Conservation (phyloP, 78 protist genomes). For the Isochrysis galbana region DNA sequence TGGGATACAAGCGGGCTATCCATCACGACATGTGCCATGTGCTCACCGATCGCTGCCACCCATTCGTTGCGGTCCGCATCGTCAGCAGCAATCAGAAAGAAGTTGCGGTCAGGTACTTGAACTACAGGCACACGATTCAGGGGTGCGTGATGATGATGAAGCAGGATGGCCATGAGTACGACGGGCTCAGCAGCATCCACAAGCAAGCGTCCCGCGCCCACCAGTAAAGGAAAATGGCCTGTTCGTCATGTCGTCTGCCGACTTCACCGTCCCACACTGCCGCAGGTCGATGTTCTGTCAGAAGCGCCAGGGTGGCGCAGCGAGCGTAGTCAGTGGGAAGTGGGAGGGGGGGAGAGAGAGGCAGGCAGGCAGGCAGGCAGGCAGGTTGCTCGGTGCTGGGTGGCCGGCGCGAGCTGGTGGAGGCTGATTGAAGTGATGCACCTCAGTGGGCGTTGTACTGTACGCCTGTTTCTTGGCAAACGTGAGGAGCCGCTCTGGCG, state of each 20-base stretch:
- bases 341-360: too few relatives aligned
- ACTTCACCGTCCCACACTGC: background rate
- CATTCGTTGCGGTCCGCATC: conserved; percentile 19
- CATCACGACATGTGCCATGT: background rate
- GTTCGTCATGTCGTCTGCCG: conserved; percentile 6
- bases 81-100: background rate
- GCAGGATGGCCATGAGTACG: too few relatives aligned
- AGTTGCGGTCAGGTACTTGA: conserved; percentile 18
- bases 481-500: background rate
- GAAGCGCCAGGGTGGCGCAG: background rate
- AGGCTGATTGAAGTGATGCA: background rate
- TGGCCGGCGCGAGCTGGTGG: background rate
- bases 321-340: background rate
- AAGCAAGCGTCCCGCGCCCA: too few relatives aligned
- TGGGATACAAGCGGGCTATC: background rate
- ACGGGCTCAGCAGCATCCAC: too few relatives aligned
- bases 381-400: background rate
- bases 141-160: background rate
- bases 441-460: background rate
- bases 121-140: background rate
- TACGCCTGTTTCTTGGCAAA: background rate
- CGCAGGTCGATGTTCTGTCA: background rate
- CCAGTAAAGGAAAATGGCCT: background rate
- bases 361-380: too few relatives aligned
- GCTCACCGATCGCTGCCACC: conserved; percentile 7